Evolutionary conservation across 2,329 filamentous ascomycete species (phyloP), one percentile per base, ranked within the genome.

Genomic region (Penicillium nordicum): DNA sequence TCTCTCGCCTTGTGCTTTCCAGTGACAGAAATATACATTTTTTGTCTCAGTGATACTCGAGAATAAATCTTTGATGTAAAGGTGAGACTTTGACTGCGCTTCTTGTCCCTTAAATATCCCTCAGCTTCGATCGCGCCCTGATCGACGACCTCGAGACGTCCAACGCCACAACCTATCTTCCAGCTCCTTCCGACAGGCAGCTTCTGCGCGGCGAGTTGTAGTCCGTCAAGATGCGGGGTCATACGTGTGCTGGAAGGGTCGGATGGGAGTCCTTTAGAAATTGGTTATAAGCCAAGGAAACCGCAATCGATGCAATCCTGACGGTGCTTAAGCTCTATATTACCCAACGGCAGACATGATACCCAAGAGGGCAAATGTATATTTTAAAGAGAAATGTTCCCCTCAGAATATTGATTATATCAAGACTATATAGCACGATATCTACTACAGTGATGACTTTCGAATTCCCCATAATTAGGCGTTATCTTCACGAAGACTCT

Each of bases 401-500:
- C 30, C 30, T 2, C 4, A 2, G 12, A 5, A 32, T 10, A 4
- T 45, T 32, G 30, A 32, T 32, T 32, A 23, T 11, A 45, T 10
- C 29, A 18, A 23, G 30, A 32, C 30, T 32, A 32, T 32, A 12
- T n/a, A 27, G 14, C 16, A 29, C 10, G 1, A 29, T 30, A 30
- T 32, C 12, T 32, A 23, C 5, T 8, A 45, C 9, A 32, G 2
- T 32, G 11, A 32, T 45, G 4, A 7, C 7, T 2, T 21, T 23
- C 11, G 2, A 6, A 21, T 16, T 3, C 11, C 10, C 14, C 18
- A 16, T 10, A 12, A 21, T 37, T 45, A 44, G 10, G n/a, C 50
- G 5, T 32, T 10, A 1, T 53, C 50, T 8, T 53, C 43, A 47
- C 50, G 50, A 18, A 53, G 43, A 11, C 25, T 16, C 11, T 12